Base-by-base conservation (phyloP, 2,329 filamentous ascomycete species). In the Periconia digitata region DNA sequence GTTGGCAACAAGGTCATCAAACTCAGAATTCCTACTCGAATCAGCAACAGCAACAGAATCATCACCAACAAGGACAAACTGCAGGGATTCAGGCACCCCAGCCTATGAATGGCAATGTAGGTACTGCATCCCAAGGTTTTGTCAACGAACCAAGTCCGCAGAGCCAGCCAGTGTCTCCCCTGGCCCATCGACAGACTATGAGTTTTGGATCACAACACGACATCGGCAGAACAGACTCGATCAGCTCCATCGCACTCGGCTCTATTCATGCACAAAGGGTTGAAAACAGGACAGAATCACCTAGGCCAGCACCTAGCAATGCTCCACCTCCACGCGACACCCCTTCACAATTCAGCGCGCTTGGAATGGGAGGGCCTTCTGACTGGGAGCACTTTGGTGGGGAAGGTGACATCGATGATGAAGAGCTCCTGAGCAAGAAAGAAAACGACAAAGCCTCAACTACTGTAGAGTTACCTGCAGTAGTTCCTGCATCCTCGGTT, bases 311-410 rank as follows among this genome's bases (percentile, higher is more conserved):
- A 24, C 61, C 60, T 6, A 38, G 51, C 2, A 56, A 56, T 16
- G 59, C 62, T 22, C 62, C 62, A 29, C 64, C 59, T 32, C 59
- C 56, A 38, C 60, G 58, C 39, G 64, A 63, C 38, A 55, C 62
- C 36, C 55, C 58, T 10, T 63, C 66, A 1, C 65, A 50, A 18
- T 67, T 66, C 36, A 69, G 65, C 38, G 67, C 62, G 12, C 46
- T 72, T 3, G 67, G 67, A 7, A 53, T 52, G 36, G 70, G 70
- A 6, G 66, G 63, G 2, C 70, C 70, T 3, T 70, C 66, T 8
- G 70, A 71, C 32, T 72, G 70, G 70, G 69, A 72, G 40, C 68
- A 62, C 27, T 64, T 72, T 51, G 67, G 67, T 10, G 57, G 46
- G 7, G 63, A 62, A n/a, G 58, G 58, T 4, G 69, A 71, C 37